Percentiles rank a stretch among this genome's conserved stretches.
phyloP scores from a whole-genome alignment of 75 land plant genomes.

The Pseudotsuga menziesii region DNA sequence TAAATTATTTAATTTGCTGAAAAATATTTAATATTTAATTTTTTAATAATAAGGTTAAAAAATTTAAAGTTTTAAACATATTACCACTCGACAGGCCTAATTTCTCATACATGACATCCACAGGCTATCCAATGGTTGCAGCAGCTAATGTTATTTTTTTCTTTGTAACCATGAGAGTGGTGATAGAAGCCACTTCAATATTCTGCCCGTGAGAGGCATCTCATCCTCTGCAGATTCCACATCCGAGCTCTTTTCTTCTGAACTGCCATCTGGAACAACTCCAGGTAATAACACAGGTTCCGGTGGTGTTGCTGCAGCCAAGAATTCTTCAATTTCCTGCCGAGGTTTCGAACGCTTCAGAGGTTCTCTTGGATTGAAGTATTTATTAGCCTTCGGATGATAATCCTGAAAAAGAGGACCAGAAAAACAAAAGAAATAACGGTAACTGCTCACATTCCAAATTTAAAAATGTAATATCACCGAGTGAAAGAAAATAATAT shows the following conservation, averaged over 20 bases:
- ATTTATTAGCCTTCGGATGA: conserved; percentile 33
- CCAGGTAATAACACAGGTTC: neutral
- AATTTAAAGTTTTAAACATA: no score
- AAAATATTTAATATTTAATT: no score
- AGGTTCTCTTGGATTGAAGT: conserved; percentile 23
- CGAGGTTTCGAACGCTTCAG: conserved; percentile 43
- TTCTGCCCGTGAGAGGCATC: neutral
- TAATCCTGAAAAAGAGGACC: conserved; percentile 32
- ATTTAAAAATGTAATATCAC: neutral
- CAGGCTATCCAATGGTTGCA: no score
- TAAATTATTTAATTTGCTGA: no score
- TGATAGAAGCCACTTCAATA: neutral
- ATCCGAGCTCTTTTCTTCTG: neutral
- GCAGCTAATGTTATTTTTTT: no score
- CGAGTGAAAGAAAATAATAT: neutral
- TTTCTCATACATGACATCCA: no score
- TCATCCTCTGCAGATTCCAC: neutral
- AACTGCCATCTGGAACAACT: neutral
- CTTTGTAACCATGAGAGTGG: neutral
- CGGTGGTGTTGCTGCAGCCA: conserved; percentile 17
- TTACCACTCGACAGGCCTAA: no score
- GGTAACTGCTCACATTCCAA: no score
- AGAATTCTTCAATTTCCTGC: conserved; percentile 23
- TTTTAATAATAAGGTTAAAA: no score
- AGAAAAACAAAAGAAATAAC: neutral